These are phyloP conservation scores for Trifolium repens DNA, from an alignment of 306 rosid species.

Conservation along the genomic window DNA sequence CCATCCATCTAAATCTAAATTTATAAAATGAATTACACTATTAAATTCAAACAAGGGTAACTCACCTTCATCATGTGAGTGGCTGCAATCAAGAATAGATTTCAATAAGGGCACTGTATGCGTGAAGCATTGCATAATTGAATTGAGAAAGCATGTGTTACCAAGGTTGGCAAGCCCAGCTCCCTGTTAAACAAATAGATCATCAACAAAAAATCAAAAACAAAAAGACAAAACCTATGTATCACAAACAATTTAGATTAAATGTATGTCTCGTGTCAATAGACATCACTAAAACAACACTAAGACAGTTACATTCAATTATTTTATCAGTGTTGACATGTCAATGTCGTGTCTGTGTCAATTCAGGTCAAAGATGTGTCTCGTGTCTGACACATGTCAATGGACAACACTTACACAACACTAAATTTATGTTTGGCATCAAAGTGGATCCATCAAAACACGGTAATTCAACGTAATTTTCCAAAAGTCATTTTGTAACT, in stretches of 20 bases:
- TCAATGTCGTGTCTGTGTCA: background rate
- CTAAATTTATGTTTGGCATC: no score
- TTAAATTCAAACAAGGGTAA: slow-evolving; percentile 14
- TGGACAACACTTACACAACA: background rate
- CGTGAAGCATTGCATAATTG: slow-evolving; percentile 87
- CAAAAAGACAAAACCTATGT: background rate
- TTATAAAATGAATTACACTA: background rate
- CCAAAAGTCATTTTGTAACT: no score
- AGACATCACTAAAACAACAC: background rate
- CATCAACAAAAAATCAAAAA: background rate
- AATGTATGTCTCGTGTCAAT: background rate
- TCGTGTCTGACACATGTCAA: background rate
- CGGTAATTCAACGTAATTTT: no score
- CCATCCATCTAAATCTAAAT: background rate
- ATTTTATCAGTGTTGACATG: background rate
- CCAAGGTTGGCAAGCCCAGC: slow-evolving; percentile 86
- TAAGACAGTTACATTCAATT: background rate
- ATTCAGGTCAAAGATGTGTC: background rate
- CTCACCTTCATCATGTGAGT: slow-evolving; percentile 59
- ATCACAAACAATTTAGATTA: background rate
- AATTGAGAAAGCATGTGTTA: slow-evolving; percentile 83
- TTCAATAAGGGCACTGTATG: slow-evolving; percentile 75
- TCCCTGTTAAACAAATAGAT: slow-evolving; percentile 59
- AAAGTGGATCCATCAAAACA: no score
- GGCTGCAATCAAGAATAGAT: slow-evolving; percentile 61